phyloP scores from a whole-genome alignment of 371 early-diverging fungal genomes.

The Saksenaea vasiformis region DNA sequence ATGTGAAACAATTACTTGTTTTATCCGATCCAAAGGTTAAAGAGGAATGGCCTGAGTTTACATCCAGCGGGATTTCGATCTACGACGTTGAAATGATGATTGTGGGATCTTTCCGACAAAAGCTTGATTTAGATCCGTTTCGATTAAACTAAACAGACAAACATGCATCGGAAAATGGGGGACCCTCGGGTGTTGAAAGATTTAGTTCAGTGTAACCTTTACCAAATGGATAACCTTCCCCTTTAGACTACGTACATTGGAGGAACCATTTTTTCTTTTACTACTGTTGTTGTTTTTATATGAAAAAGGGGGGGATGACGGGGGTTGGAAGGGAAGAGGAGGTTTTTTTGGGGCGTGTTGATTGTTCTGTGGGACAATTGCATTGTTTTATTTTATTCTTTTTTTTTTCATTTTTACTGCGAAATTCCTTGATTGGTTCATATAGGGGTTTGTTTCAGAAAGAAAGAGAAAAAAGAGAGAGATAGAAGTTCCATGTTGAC shows the following conservation, averaged over 20 bases:
- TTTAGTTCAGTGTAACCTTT: too few relatives aligned
- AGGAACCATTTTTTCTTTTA: not conserved
- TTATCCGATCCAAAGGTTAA: slow-evolving; percentile 8
- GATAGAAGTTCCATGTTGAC: too few relatives aligned
- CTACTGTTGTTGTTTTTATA: too few relatives aligned
- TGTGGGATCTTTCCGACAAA: slow-evolving; percentile 13
- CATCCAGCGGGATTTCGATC: not conserved
- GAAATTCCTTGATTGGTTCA: not conserved
- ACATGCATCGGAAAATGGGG: too few relatives aligned
- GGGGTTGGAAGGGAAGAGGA: too few relatives aligned
- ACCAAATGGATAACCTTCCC: too few relatives aligned
- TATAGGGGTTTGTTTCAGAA: not conserved
- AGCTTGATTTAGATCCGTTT: slow-evolving; percentile 11
- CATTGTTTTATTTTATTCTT: not conserved
- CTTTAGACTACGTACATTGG: too few relatives aligned
- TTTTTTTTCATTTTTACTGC: not conserved
- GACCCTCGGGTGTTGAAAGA: too few relatives aligned
- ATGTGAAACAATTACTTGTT: not conserved
- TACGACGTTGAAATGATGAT: slow-evolving; percentile 15
- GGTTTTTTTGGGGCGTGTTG: too few relatives aligned
- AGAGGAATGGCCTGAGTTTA: slow-evolving; percentile 1
- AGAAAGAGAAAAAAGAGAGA: too few relatives aligned
- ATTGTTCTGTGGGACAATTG: not conserved
- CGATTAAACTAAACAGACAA: too few relatives aligned
- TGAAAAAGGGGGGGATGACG: too few relatives aligned